Percentiles rank a stretch among this genome's conserved stretches.
Evolutionary conservation across 306 rosid species (phyloP).

Genomic region (Hippophae tibetana): DNA sequence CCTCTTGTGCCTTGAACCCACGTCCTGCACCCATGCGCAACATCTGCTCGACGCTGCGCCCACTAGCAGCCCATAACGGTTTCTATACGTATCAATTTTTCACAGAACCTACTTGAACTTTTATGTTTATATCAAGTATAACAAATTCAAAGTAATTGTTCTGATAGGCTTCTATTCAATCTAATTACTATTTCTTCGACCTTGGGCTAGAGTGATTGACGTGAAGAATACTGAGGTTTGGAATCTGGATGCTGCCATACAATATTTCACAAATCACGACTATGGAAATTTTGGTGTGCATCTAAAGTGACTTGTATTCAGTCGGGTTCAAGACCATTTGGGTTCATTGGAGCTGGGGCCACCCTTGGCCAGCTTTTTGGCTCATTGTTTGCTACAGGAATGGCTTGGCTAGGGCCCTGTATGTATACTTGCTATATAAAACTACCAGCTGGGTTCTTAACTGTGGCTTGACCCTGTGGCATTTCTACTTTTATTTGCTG

Average conservation of each 20-base stretch:
- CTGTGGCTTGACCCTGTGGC: constrained; percentile 18
- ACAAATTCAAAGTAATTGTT: constrained; percentile 9
- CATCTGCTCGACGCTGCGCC: no score
- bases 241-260: constrained; percentile 28
- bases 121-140: constrained; percentile 3
- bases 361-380: constrained; percentile 98
- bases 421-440: constrained; percentile 27
- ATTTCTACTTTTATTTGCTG: constrained; percentile 79
- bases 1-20: no score
- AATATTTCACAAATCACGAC: constrained; percentile 14
- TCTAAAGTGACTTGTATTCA: constrained; percentile 48
- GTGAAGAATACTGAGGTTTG: constrained; percentile 85
- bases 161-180: constrained; percentile 36
- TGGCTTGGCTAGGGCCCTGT: constrained; percentile 95
- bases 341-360: constrained; percentile 96
- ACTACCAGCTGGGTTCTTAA: constrained; percentile 1
- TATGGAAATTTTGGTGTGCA: constrained; percentile 6
- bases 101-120: neutral
- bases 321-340: constrained; percentile 99
- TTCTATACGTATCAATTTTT: no score
- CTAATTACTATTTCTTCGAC: constrained; percentile 74
- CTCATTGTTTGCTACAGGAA: constrained; percentile 78
- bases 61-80: no score
- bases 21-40: no score
- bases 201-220: constrained; percentile 89